Evolutionary conservation across 164 flowering plant genomes (phyloP).

Genomic region (Chloranthus sessilifolius): DNA sequence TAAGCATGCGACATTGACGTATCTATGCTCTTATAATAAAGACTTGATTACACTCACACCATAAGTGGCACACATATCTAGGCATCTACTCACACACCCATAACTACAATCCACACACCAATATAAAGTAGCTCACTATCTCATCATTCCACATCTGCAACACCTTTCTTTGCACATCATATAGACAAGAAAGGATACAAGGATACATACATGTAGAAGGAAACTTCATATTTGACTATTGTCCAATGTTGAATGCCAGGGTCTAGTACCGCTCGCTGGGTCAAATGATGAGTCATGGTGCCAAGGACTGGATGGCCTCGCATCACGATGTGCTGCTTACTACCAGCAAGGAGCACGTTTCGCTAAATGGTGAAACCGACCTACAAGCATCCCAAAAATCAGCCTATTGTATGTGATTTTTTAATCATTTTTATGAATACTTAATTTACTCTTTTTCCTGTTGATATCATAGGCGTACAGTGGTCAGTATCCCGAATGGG

Average conservation of each 20-base stretch:
- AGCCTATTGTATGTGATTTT: no score
- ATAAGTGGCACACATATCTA: no score
- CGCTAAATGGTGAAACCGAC: constrained; percentile 10
- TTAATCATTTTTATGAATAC: neutral
- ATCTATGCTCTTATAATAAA: no score
- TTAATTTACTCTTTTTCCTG: neutral
- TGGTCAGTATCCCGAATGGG: constrained; percentile 18
- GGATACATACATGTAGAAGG: no score
- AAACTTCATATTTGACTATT: neutral
- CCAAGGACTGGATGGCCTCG: constrained; percentile 21
- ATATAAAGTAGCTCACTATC: no score
- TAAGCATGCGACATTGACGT: no score
- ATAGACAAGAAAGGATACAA: no score
- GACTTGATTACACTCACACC: no score
- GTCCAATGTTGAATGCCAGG: neutral
- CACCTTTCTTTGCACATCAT: no score
- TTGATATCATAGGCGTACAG: constrained; percentile 13
- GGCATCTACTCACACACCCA: no score
- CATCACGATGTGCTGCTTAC: constrained; percentile 17
- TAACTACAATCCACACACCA: no score
- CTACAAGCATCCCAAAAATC: neutral
- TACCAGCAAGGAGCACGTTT: constrained; percentile 20
- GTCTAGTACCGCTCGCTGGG: constrained; percentile 14
- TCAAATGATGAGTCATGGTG: constrained; percentile 21
- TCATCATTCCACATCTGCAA: no score